Base-by-base conservation (phyloP, 2,329 filamentous ascomycete species). In the Dactylellina haptotyla region DNA sequence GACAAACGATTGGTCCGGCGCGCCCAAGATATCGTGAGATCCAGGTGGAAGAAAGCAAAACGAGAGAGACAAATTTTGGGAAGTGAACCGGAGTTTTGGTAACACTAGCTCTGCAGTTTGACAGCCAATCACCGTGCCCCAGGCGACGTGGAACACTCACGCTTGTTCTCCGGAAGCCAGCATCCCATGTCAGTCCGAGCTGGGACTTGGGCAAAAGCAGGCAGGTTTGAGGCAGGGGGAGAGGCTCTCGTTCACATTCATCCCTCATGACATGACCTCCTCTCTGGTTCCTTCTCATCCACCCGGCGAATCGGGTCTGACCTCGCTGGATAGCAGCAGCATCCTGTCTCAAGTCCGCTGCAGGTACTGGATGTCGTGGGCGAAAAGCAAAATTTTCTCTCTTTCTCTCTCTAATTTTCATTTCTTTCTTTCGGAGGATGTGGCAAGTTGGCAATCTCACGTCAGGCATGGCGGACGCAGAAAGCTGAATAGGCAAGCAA, bases 11-110 rank as follows among this genome's bases (percentile, higher is more conserved):
- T 72, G 67, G 67, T 64, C 67, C 59, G 46, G 57, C 53, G 39
- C 30, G 58, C 51, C 67, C 46, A 59, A 58, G 53, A 67, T 58
- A 72, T 72, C 67, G 58, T 72, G 67, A 72, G 67, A 72, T 72
- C 59, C 58, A n/a, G 34, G 58, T 46, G 69, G 53, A 73, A 73
- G 54, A 73, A 64, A 56, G 61, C 69, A 61, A 66, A 66, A 67
- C n/a, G 58, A 57, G 66, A 73, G 61, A 73, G 61, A 73, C 61
- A 73, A 66, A 61, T 59, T 62, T 66, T 73, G 61, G 61, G 51
- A 48, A 20, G 30, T 48, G 69, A 66, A 66, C 69, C 69, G 56
- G 61, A 66, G 61, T 73, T 66, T 65, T 66, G 69, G 69, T 73
- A 73, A 46, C 54, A 62, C 54, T 65, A 73, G 46, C 53, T 58